Evolutionary conservation across 169 alveolate species (phyloP).

Genomic region (Cryptosporidium meleagridis): DNA sequence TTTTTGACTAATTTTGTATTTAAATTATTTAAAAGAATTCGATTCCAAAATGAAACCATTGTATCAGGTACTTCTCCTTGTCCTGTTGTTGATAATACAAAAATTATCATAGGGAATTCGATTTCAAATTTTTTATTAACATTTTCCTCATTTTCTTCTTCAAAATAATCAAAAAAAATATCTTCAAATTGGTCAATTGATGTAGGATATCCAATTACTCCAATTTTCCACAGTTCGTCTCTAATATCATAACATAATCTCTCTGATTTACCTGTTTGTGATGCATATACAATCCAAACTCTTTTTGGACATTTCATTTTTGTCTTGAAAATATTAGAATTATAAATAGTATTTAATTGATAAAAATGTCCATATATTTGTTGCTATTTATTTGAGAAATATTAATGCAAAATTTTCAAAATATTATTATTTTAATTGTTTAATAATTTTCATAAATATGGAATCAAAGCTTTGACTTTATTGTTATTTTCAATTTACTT

Average conservation of each 20-base stretch:
- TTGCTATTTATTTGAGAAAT: too few species aligned
- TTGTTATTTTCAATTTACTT: too few species aligned
- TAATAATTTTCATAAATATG: too few species aligned
- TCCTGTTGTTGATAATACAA: constrained; percentile 71
- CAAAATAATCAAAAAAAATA: constrained; percentile 48
- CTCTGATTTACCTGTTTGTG: constrained; percentile 71
- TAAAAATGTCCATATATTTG: too few species aligned
- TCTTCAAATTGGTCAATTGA: constrained; percentile 44
- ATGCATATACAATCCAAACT: constrained; percentile 69
- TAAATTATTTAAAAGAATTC: constrained; percentile 23
- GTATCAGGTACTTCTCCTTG: constrained; percentile 73
- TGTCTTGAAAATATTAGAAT: background rate
- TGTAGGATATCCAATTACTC: constrained; percentile 67
- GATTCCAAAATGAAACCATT: constrained; percentile 69
- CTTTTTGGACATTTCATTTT: constrained; percentile 47
- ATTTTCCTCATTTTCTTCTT: background rate
- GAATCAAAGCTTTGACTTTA: background rate
- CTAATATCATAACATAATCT: constrained; percentile 45
- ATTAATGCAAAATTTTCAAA: too few species aligned
- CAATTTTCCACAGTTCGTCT: constrained; percentile 56
- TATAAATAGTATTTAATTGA: too few species aligned
- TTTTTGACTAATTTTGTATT: constrained; percentile 6
- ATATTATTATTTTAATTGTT: too few species aligned
- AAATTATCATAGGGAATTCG: constrained; percentile 44
- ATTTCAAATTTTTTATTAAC: background rate